phyloP scores from a whole-genome alignment of 179 eudicot genomes.

The Beta corolliflora region DNA sequence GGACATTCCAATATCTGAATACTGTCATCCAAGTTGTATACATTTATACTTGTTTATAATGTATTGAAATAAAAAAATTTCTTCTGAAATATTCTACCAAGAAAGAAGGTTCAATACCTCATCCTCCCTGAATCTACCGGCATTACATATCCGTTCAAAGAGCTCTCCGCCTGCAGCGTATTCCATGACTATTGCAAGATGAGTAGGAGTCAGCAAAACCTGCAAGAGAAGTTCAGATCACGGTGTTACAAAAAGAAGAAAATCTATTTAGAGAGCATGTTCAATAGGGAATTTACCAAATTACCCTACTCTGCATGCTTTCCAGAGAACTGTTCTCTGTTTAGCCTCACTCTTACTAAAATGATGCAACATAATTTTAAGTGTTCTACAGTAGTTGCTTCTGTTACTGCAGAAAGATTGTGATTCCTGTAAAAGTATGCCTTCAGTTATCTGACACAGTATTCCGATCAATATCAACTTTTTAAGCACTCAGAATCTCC shows the following conservation, averaged over 20 bases:
- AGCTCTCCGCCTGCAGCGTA: slow-evolving; percentile 94
- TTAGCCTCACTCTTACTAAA: no score
- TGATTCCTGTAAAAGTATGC: background rate
- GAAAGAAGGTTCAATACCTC: slow-evolving; percentile 49
- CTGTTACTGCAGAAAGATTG: background rate
- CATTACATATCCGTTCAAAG: slow-evolving; percentile 79
- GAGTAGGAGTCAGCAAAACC: slow-evolving; percentile 83
- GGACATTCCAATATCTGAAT: background rate
- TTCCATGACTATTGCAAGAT: slow-evolving; percentile 93
- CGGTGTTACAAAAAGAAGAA: background rate
- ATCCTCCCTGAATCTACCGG: slow-evolving; percentile 91
- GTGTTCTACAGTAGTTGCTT: background rate
- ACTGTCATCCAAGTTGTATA: background rate
- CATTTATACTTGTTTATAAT: background rate
- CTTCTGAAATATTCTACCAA: background rate
- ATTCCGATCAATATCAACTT: background rate
- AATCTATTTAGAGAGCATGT: no score
- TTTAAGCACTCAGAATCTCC: background rate
- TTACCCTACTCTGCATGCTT: no score
- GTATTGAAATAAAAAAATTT: background rate
- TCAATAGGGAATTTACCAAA: no score
- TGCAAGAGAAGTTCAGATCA: slow-evolving; percentile 29
- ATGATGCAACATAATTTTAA: background rate
- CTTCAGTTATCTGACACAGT: background rate
- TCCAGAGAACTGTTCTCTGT: no score